Conservation (phyloP, 352 stramenopile species). For the Pythium chondricola region DNA sequence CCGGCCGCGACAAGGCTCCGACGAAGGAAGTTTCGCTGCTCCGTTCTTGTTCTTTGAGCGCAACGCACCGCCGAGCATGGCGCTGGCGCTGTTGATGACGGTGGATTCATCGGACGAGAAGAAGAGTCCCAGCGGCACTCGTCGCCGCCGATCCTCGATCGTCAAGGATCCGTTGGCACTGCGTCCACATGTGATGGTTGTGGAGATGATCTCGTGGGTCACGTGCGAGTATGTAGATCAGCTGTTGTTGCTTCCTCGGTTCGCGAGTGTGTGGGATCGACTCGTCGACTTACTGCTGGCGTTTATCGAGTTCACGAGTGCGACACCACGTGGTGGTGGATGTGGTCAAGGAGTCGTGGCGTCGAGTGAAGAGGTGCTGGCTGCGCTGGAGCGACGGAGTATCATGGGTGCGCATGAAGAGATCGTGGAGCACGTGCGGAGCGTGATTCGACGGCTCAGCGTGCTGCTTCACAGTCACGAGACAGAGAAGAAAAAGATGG, state of each 20-base stretch:
- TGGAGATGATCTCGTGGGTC: slow-evolving; percentile 56
- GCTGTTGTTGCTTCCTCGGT: slow-evolving; percentile 30
- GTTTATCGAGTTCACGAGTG: slow-evolving; percentile 42
- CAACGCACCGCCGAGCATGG: slow-evolving; percentile 26
- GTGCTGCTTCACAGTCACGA: slow-evolving; percentile 26
- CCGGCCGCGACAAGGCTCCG: not conserved
- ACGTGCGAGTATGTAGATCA: slow-evolving; percentile 54
- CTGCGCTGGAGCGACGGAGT: slow-evolving; percentile 55
- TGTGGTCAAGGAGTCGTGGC: slow-evolving; percentile 1
- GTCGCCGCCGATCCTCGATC: slow-evolving; percentile 38
- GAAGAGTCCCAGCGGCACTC: not conserved
- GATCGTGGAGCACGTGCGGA: slow-evolving; percentile 63
- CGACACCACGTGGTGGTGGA: slow-evolving; percentile 18
- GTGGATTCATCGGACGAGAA: not conserved
- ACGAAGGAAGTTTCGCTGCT: slow-evolving; percentile 1
- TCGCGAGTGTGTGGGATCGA: slow-evolving; percentile 46
- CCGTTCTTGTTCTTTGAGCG: slow-evolving; percentile 48
- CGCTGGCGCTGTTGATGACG: not conserved
- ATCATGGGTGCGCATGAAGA: slow-evolving; percentile 63
- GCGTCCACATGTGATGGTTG: slow-evolving; percentile 47
- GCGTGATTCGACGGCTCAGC: slow-evolving; percentile 46
- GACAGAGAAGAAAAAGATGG: slow-evolving; percentile 15
- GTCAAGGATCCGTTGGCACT: slow-evolving; percentile 57
- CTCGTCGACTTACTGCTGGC: slow-evolving; percentile 47
- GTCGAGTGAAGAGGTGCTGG: slow-evolving; percentile 27